A percentile compares a stretch with the other conserved stretches of the same genome.
Conservation (phyloP, 257 asterid genomes). For the Jacaranda copaia region DNA sequence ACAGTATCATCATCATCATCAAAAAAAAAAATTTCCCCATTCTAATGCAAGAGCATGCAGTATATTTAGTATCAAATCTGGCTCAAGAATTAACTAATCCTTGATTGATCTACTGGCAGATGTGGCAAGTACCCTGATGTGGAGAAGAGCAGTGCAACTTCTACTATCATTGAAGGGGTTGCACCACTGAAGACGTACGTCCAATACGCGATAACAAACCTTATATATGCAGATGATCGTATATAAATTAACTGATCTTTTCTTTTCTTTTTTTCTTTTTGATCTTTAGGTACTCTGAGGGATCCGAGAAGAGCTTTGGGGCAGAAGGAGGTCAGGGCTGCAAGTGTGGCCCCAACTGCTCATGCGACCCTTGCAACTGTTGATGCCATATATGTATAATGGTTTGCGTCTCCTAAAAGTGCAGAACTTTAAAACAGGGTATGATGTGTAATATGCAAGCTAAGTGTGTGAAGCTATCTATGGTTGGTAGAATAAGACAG, state of each 20-base stretch:
- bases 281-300: conserved; percentile 32
- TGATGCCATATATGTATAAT: not conserved
- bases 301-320: conserved; percentile 35
- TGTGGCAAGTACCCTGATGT: conserved; percentile 41
- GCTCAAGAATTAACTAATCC: not conserved
- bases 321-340: conserved; percentile 46
- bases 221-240: too few relatives aligned
- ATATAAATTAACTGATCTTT: not conserved
- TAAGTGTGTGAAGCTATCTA: too few relatives aligned
- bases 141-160: conserved; percentile 31
- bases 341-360: conserved; percentile 47
- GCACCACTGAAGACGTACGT: conserved; percentile 42
- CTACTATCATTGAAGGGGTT: conserved; percentile 41
- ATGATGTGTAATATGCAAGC: too few relatives aligned
- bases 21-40: too few relatives aligned
- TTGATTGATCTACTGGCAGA: conserved; percentile 8
- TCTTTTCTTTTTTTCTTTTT: not conserved
- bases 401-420: too few relatives aligned
- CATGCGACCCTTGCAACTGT: conserved; percentile 46
- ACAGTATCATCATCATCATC: too few relatives aligned
- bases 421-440: too few relatives aligned
- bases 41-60: too few relatives aligned
- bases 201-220: too few relatives aligned
- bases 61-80: too few relatives aligned
- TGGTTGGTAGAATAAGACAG: too few relatives aligned